Evolutionary conservation across 2,329 filamentous ascomycete species (phyloP).

Genomic region (Grosmannia penicillata): DNA sequence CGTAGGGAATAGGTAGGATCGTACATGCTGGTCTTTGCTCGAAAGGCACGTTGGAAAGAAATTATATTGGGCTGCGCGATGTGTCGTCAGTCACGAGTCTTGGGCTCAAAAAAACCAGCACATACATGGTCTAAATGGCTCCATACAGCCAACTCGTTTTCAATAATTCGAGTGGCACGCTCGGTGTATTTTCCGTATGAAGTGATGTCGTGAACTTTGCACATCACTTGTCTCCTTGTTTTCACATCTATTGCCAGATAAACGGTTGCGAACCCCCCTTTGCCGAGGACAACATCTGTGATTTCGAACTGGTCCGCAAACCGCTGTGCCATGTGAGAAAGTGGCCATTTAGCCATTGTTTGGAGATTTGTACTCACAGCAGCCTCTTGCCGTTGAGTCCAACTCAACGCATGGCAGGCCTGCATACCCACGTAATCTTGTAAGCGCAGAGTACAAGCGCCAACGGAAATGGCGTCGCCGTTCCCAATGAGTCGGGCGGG

Average conservation of each 20-base stretch:
- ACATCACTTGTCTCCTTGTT: conserved; percentile 47
- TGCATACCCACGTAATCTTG: conserved; percentile 12
- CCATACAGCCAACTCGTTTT: conserved; percentile 37
- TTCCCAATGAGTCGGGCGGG: conserved; percentile 32
- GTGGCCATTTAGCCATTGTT: not conserved
- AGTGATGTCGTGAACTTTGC: conserved; percentile 50
- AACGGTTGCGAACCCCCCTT: conserved; percentile 37
- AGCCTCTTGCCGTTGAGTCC: conserved; percentile 19
- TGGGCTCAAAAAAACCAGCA: too few species aligned
- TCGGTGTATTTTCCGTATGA: too few species aligned
- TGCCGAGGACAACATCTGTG: conserved; percentile 33
- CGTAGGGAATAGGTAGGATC: conserved; percentile 7
- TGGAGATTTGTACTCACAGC: conserved; percentile 12
- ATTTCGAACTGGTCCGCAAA: conserved; percentile 34
- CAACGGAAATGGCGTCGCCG: conserved; percentile 31
- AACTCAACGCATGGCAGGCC: conserved; percentile 10
- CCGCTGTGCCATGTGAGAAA: conserved; percentile 16
- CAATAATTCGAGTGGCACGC: conserved; percentile 23
- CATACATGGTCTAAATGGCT: conserved; percentile 38
- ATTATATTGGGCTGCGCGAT: conserved; percentile 36
- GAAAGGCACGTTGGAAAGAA: conserved; percentile 33
- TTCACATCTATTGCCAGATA: conserved; percentile 35
- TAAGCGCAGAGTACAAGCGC: conserved; percentile 21
- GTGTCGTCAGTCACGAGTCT: not conserved
- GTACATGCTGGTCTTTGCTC: conserved; percentile 31